Conservation (phyloP, 2,329 filamentous ascomycete genomes). For the Epichloe sylvatica region DNA sequence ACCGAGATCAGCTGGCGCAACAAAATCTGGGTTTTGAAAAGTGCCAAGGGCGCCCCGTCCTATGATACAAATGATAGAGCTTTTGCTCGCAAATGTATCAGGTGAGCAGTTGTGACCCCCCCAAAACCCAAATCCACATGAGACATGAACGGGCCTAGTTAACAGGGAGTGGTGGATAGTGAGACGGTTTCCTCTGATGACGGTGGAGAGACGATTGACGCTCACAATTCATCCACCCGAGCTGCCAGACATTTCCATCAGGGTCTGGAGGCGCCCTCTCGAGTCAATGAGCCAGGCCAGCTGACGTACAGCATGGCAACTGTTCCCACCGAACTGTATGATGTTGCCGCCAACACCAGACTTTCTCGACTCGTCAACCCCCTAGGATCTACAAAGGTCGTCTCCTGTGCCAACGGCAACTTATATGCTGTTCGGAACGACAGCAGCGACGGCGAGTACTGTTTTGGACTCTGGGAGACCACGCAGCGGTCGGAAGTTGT, state of each 20-base stretch:
- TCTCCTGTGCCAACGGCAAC: slow-evolving; percentile 21
- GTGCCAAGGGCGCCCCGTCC: slow-evolving; percentile 6
- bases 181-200: background rate
- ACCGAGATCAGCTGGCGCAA: slow-evolving; percentile 17
- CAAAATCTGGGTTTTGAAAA: slow-evolving; percentile 10
- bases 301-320: slow-evolving; percentile 2
- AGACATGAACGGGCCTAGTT: background rate
- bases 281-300: background rate
- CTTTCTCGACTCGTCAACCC: slow-evolving; percentile 12
- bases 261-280: background rate
- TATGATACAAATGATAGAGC: slow-evolving; percentile 12
- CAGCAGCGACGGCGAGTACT: slow-evolving; percentile 9
- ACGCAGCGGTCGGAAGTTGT: slow-evolving; percentile 9
- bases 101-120: slow-evolving; percentile 7
- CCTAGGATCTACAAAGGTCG: slow-evolving; percentile 10
- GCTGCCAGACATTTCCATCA: background rate
- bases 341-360: slow-evolving; percentile 9
- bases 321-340: slow-evolving; percentile 7
- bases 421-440: slow-evolving; percentile 15
- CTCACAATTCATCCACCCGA: background rate
- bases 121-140: too few relatives aligned
- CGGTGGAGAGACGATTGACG: background rate
- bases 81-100: slow-evolving; percentile 11
- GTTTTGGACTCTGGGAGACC: slow-evolving; percentile 13
- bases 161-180: background rate